Percentiles rank a stretch among this genome's conserved stretches.
Evolutionary conservation across 1,284 basidiomycete genomes (phyloP).

Genomic region (Pterulicium gracile): DNA sequence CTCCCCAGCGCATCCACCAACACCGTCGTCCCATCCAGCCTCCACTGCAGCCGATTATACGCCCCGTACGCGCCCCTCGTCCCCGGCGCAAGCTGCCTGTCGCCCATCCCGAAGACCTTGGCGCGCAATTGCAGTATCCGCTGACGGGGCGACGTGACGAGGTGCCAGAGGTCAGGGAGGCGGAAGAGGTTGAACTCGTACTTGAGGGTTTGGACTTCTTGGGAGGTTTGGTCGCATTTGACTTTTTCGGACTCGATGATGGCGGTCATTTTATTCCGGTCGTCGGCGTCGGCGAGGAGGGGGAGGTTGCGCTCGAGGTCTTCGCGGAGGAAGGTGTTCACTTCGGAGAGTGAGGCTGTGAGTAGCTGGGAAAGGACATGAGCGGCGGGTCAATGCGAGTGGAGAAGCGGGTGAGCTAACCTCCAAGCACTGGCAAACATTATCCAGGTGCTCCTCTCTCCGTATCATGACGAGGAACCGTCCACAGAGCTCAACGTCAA

Average conservation of each 20-base stretch:
- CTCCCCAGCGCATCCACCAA: slow-evolving; percentile 57
- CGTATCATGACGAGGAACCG: slow-evolving; percentile 58
- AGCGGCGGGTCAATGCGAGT: slow-evolving; percentile 1
- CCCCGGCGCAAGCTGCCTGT: slow-evolving; percentile 30
- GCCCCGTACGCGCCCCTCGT: slow-evolving; percentile 42
- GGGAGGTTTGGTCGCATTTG: slow-evolving; percentile 40
- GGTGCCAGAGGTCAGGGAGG: slow-evolving; percentile 53
- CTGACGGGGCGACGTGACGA: slow-evolving; percentile 46
- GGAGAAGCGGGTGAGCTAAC: slow-evolving; percentile 12
- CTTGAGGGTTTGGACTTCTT: slow-evolving; percentile 53
- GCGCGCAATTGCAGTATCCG: slow-evolving; percentile 53
- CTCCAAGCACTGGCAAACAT: slow-evolving; percentile 28
- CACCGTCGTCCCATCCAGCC: slow-evolving; percentile 46
- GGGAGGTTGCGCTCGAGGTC: slow-evolving; percentile 42
- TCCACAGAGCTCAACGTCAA: slow-evolving; percentile 69
- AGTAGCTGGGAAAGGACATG: slow-evolving; percentile 29
- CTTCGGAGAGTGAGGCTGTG: slow-evolving; percentile 36
- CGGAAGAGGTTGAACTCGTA: slow-evolving; percentile 65
- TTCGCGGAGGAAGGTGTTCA: slow-evolving; percentile 41
- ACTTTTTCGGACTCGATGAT: slow-evolving; percentile 38
- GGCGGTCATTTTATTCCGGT: slow-evolving; percentile 32
- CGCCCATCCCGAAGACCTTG: slow-evolving; percentile 41
- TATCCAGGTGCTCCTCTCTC: slow-evolving; percentile 44
- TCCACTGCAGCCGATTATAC: slow-evolving; percentile 59
- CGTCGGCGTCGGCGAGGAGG: slow-evolving; percentile 34